Evolutionary conservation across 2,329 filamentous ascomycete species (phyloP).

Genomic region (Phoma sp.): DNA sequence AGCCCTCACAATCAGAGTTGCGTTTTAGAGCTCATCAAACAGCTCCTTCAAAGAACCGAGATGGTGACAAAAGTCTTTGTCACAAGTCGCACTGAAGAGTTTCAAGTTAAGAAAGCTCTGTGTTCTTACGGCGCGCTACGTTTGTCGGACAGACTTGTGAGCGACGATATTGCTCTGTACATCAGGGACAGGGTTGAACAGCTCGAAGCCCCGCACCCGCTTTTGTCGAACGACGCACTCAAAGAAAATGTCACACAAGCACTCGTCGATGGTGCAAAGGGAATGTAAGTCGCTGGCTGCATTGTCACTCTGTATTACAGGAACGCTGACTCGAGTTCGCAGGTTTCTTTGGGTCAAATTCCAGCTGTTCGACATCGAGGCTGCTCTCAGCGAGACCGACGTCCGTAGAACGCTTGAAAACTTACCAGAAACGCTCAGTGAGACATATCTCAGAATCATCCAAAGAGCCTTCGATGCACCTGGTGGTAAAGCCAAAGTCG

Average conservation of each 20-base stretch:
- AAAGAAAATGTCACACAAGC: conserved; percentile 15
- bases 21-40: conserved; percentile 3
- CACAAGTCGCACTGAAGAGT: conserved; percentile 24
- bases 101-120: conserved; percentile 4
- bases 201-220: background rate
- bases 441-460: conserved; percentile 18
- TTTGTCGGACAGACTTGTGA: no score
- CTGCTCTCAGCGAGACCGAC: conserved; percentile 30
- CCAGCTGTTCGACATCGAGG: conserved; percentile 36
- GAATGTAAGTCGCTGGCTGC: conserved; percentile 20
- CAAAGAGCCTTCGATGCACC: conserved; percentile 3
- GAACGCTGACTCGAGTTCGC: background rate
- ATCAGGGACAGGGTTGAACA: conserved; percentile 11
- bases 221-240: background rate
- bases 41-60: background rate
- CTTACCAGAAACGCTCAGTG: conserved; percentile 31
- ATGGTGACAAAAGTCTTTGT: conserved; percentile 17
- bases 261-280: conserved; percentile 20
- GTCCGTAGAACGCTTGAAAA: conserved; percentile 30
- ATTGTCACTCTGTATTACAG: no score
- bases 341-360: conserved; percentile 46
- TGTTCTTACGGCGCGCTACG: background rate
- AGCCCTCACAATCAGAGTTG: conserved; percentile 1
- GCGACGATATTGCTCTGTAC: conserved; percentile 16
- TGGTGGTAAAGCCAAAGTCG: conserved; percentile 6